These are phyloP conservation scores for Exserohilum turcica DNA, from an alignment of 2,329 filamentous ascomycete species.

Conservation along the genomic window DNA sequence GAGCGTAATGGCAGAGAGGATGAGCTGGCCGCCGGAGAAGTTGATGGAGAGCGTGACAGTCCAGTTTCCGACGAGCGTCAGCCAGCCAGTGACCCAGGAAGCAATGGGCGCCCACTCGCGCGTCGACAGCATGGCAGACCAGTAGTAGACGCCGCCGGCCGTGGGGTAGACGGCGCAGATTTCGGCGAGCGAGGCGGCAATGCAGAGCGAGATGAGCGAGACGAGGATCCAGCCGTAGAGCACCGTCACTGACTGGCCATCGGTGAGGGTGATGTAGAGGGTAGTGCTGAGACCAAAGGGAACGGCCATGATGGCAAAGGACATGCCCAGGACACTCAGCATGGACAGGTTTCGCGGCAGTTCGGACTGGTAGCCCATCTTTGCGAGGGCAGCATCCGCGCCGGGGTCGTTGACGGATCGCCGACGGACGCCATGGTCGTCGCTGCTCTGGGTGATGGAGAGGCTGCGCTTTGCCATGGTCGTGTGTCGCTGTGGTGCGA, in stretches of 20 bases:
- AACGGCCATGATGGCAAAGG: slow-evolving; percentile 77
- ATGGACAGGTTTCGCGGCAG: slow-evolving; percentile 70
- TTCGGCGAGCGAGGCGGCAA: slow-evolving; percentile 74
- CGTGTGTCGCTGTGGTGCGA: not conserved
- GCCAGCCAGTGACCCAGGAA: slow-evolving; percentile 72
- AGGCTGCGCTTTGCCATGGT: slow-evolving; percentile 27
- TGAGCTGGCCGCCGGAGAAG: slow-evolving; percentile 68
- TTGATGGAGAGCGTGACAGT: slow-evolving; percentile 68
- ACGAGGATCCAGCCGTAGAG: slow-evolving; percentile 73
- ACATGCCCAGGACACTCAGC: slow-evolving; percentile 71
- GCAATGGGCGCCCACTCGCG: slow-evolving; percentile 69
- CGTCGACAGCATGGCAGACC: slow-evolving; percentile 69
- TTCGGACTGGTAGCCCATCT: slow-evolving; percentile 71
- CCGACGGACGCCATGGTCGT: slow-evolving; percentile 11
- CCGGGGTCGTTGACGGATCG: slow-evolving; percentile 43
- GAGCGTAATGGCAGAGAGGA: slow-evolving; percentile 69
- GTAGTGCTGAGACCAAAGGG: slow-evolving; percentile 72
- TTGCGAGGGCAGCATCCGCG: slow-evolving; percentile 65
- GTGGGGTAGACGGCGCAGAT: slow-evolving; percentile 78
- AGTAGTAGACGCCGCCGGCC: slow-evolving; percentile 76
- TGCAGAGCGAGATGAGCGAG: slow-evolving; percentile 68
- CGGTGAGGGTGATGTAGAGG: slow-evolving; percentile 68
- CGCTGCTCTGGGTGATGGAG: slow-evolving; percentile 25
- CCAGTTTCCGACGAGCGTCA: slow-evolving; percentile 76
- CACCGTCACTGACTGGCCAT: slow-evolving; percentile 71